Evolutionary conservation across 805 yeast genomes (phyloP), one percentile per base, ranked within the genome.

Genomic region (Barnettozyma botsteinii): DNA sequence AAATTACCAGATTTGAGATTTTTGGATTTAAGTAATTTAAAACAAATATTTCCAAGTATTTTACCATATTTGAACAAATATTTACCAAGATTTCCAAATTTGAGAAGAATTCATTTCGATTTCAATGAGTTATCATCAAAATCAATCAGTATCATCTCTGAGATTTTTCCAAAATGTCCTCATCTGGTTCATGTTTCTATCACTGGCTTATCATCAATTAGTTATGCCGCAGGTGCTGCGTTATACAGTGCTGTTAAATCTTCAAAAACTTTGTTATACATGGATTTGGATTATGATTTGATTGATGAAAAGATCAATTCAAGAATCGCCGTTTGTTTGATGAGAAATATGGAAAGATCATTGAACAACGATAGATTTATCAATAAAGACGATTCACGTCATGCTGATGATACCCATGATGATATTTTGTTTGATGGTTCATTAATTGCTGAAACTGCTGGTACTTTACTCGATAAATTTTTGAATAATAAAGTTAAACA

Each of bases 361-460:
- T 61, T 81, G 40, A 62, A 64, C 31, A 49, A 61, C 28, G 46
- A 42, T 18, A 23, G 15, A 29, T 36, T 19, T n/a, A 27, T 36
- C 11, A 24, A 33, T 15, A 55, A 53, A 24, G 60, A 41, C 34
- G 64, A 58, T 14, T 41, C 61, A 7, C 49, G 64, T 25, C 83
- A 72, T 55, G 89, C 20, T 9, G 31, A 33, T 48, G 69, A 60
- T 18, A 42, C 64, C 4, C 49, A 65, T 29, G 84, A 73, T 56
- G 91, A 84, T 47, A 65, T 84, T 35, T 70, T 84, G 58, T 81
- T 79, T 56, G 91, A 83, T 61, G 93, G 91, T 6, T 73, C 87
- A 0, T 63, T 84, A 41, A 67, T 84, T 35, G 79, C 86, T 52
- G 81, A 81, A 56, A 74, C 86, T 2, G 91, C 89, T 0, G 87